Evolutionary conservation across 306 rosid species (phyloP), one percentile per base, ranked within the genome.

Genomic region (Purshia tridentata): DNA sequence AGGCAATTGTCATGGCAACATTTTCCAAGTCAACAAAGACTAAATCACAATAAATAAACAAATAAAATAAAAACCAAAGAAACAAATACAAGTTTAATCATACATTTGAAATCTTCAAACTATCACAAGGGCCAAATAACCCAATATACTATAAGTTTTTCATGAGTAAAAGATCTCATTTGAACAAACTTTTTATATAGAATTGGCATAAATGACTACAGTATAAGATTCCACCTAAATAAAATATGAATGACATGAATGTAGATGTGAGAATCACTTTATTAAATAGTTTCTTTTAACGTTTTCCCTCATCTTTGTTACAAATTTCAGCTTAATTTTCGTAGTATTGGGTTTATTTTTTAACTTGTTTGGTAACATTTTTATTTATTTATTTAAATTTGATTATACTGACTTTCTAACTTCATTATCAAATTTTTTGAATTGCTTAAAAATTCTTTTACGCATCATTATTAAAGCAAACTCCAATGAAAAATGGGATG

Each of bases 1-100:
- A 23, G 3, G 3, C 2, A 11, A 58, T 39, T 37, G 20, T 12
- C n/a, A 46, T 46, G 70, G 18, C 69, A 19, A 18, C 1, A 19
- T 65, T 11, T 65, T 45, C 54, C 70, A 65, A 46, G 70, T 65
- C 18, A 46, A 65, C 23, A 23, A 65, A n/a, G 54, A 18, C 54
- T 65, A 12, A 44, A 14, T 20, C 10, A 57, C n/a, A 37, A 58
- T 39, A 23, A 9, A 58, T 58, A 11, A 9, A 58, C 23, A 11
- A 23, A 23, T 23, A 0, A 23, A 23, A 2, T 23, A 23, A 23
- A 23, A 23, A 23, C 29, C 29, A 23, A 23, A 23, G 29, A 23
- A 23, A 23, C n/a, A 23, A 23, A 23, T 23, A 8, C 29, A 58
- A 15, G 11, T 13, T 6, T 5, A 5, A 13, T 58, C 9, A 58